Evolutionary conservation across 2,329 filamentous ascomycete genomes (phyloP).

Genomic region (Colletotrichum euphorbiae): DNA sequence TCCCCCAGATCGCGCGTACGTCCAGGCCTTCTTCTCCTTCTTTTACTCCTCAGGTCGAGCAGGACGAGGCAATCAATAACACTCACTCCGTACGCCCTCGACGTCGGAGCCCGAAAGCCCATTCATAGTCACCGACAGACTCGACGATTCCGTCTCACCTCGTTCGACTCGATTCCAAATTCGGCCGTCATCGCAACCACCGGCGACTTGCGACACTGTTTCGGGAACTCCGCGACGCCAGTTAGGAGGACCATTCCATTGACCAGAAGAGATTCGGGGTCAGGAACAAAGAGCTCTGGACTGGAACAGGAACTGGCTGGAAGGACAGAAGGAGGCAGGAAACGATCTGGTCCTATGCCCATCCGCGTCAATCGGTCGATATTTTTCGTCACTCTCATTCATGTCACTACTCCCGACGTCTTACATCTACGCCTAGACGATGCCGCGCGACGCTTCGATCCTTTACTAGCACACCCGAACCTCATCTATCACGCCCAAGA

Average conservation of each 20-base stretch:
- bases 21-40: slow-evolving; percentile 29
- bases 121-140: background rate
- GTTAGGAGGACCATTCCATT: slow-evolving; percentile 11
- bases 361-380: background rate
- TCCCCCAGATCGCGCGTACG: slow-evolving; percentile 36
- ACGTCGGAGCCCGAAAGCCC: background rate
- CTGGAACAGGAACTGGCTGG: background rate
- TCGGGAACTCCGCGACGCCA: slow-evolving; percentile 20
- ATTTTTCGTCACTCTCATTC: slow-evolving; percentile 22
- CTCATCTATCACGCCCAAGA: slow-evolving; percentile 7
- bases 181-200: slow-evolving; percentile 2
- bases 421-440: slow-evolving; percentile 16
- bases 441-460: slow-evolving; percentile 26
- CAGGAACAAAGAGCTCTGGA: slow-evolving; percentile 14
- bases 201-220: slow-evolving; percentile 32
- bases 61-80: slow-evolving; percentile 21
- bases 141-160: background rate
- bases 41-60: slow-evolving; percentile 26
- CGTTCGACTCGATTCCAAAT: slow-evolving; percentile 8
- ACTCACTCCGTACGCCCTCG: slow-evolving; percentile 20
- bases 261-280: background rate
- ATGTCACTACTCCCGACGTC: slow-evolving; percentile 19
- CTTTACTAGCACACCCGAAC: slow-evolving; percentile 16
- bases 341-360: slow-evolving; percentile 4
- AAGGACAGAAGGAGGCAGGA: slow-evolving; percentile 19